Percentiles rank a stretch among this genome's conserved stretches.
Evolutionary conservation across 306 rosid genomes (phyloP).

Genomic region (Cucurbita pepo): DNA sequence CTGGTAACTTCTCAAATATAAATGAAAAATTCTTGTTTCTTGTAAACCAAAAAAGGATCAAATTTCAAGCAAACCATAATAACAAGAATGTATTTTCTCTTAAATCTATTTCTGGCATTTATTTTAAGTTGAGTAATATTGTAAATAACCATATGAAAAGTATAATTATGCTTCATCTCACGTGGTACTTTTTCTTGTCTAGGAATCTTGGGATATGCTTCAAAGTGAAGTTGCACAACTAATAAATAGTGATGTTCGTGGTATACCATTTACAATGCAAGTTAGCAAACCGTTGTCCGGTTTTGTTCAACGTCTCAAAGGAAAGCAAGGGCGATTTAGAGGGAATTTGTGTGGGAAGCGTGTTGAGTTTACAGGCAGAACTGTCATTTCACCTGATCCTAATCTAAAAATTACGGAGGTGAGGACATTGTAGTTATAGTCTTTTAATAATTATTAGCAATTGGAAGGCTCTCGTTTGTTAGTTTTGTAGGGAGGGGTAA

Average conservation of each 20-base stretch:
- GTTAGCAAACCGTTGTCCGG: conserved; percentile 41
- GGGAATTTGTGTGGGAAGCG: conserved; percentile 91
- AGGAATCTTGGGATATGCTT: conserved; percentile 54
- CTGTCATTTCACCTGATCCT: conserved; percentile 96
- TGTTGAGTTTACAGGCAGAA: conserved; percentile 85
- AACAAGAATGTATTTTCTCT: not conserved
- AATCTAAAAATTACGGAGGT: conserved; percentile 92
- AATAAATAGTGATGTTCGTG: conserved; percentile 75
- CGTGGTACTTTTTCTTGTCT: conserved; percentile 4
- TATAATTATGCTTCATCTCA: not conserved
- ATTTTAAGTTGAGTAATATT: not conserved
- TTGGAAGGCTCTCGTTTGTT: not conserved
- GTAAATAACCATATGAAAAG: not conserved
- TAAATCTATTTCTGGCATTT: not conserved
- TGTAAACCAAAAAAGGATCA: not conserved
- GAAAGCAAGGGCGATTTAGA: conserved; percentile 90
- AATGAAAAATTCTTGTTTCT: not conserved
- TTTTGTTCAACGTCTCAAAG: conserved; percentile 82
- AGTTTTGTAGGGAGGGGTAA: not conserved
- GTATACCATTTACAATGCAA: conserved; percentile 30
- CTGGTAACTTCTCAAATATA: not conserved
- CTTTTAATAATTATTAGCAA: no score
- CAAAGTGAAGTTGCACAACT: conserved; percentile 69
- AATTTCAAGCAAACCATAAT: not conserved
- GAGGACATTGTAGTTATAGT: not conserved